Evolutionary conservation across 2,329 filamentous ascomycete genomes (phyloP), one percentile per base, ranked within the genome.

Genomic region (Talaromyces sp.): DNA sequence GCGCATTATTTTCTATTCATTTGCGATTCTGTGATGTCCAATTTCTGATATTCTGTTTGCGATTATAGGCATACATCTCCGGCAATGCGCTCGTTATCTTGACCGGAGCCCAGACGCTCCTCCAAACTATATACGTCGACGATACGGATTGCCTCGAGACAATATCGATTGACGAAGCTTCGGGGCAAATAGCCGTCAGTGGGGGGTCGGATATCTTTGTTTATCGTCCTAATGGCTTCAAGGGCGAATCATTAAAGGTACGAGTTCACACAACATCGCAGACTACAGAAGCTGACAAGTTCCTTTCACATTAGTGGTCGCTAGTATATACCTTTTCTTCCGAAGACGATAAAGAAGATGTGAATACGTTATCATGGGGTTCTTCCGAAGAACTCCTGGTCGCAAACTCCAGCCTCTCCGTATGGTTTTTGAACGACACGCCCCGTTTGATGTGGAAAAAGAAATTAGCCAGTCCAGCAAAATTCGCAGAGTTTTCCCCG

Each of bases 91-190:
- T 97, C 65, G 86, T 94, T 57, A 88, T 99, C 68, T 86, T 97
- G 66, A 84, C 85, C 70, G 88, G 86, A 56, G 84, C 90, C 57
- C 82, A 88, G 63, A 84, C 84, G 58, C 85, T 97, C 64, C 77
- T 96, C 35, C 94, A 99, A 75, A 97, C 92, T 3, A 88, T 96
- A 66, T 96, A 96, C 77, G 87, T 94, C 69, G 89, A 95, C 69
- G 85, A 90, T 65, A 79, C 82, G 48, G 74, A 79, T 17, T 81
- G 86, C 26, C 81, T 97, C 29, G 84, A 91, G 64, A 89, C 91
- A 29, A 85, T 97, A 64, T 84, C 86, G 31, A 84, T 97, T 63
- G 90, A 97, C 69, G 89, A 95, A 71, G 78, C 81, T 19, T 88
- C 89, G 9, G 94, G 92, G 54, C 95, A 91, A 79, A 91, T 97